A percentile compares a stretch with the other conserved stretches of the same genome.
Conservation (phyloP, 2,329 filamentous ascomycete species). For the Verticillium longisporum region DNA sequence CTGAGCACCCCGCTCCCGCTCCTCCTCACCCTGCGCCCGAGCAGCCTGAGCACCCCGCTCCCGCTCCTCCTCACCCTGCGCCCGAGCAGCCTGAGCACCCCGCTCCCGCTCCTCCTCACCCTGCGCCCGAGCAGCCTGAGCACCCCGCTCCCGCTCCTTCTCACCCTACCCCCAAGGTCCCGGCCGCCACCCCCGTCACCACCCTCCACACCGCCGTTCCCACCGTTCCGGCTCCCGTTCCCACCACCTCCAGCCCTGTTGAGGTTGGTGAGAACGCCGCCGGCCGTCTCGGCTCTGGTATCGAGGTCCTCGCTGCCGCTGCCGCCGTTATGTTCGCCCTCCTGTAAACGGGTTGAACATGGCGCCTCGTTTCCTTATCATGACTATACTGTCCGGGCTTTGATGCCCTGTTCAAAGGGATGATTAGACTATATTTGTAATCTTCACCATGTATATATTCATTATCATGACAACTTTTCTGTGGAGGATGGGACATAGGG, state of each 20-base stretch:
- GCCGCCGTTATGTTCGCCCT: constrained; percentile 1
- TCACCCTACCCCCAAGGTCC: too few species aligned
- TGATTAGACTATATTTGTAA: constrained; percentile 2
- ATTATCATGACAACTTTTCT: background rate
- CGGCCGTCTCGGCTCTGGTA: constrained; percentile 1
- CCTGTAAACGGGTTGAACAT: background rate
- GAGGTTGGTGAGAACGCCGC: constrained; percentile 3
- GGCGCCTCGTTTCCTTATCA: background rate
- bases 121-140: background rate
- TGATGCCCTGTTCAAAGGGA: background rate
- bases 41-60: background rate
- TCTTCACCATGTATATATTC: constrained; percentile 3
- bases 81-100: background rate
- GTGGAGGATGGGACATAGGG: background rate
- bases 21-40: background rate
- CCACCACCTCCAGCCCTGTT: background rate
- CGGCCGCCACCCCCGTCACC: too few species aligned
- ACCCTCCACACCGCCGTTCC: background rate
- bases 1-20: background rate
- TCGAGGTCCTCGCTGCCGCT: constrained; percentile 2
- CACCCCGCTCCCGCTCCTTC: background rate
- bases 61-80: background rate
- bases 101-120: background rate
- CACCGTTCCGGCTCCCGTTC: background rate
- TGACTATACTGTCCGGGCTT: background rate